phyloP scores from a whole-genome alignment of 164 flowering plant genomes.

The Umbilicus rupestris region DNA sequence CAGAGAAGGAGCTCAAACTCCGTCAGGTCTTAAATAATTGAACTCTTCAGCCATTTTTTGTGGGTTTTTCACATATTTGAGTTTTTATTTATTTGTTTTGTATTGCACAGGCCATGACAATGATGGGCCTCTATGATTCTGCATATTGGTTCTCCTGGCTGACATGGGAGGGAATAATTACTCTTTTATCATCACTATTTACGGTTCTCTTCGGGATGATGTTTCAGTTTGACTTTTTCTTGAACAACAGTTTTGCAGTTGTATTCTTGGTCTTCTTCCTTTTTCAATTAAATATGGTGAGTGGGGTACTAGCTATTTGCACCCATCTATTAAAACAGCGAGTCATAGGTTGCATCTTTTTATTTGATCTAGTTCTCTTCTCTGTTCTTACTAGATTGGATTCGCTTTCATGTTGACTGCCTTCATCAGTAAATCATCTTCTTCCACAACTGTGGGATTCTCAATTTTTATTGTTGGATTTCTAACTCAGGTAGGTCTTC shows the following conservation, averaged over 20 bases:
- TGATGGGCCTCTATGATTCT: conserved; percentile 94
- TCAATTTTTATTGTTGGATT: conserved; percentile 72
- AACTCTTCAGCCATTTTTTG: background rate
- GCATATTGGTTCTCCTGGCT: conserved; percentile 98
- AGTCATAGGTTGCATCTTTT: background rate
- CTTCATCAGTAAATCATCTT: conserved; percentile 77
- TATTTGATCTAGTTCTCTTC: background rate
- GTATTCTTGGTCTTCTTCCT: conserved; percentile 76
- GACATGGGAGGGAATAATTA: conserved; percentile 66
- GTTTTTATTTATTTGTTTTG: background rate
- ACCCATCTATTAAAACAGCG: background rate
- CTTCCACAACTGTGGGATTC: conserved; percentile 78
- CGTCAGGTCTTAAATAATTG: conserved; percentile 56
- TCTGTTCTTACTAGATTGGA: conserved; percentile 42
- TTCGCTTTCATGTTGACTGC: conserved; percentile 82
- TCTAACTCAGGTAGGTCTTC: conserved; percentile 57
- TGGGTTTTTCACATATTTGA: background rate
- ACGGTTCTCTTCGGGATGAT: conserved; percentile 87
- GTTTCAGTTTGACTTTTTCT: conserved; percentile 86
- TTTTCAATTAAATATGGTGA: conserved; percentile 92
- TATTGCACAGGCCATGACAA: conserved; percentile 64
- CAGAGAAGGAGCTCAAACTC: conserved; percentile 94
- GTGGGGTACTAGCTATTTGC: conserved; percentile 8
- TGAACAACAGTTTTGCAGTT: conserved; percentile 68
- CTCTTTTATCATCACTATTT: conserved; percentile 59